Evolutionary conservation across 768 basidiomycete genomes (phyloP), one percentile per base, ranked within the genome.

Genomic region (Naganishia vaughanmartiniae): DNA sequence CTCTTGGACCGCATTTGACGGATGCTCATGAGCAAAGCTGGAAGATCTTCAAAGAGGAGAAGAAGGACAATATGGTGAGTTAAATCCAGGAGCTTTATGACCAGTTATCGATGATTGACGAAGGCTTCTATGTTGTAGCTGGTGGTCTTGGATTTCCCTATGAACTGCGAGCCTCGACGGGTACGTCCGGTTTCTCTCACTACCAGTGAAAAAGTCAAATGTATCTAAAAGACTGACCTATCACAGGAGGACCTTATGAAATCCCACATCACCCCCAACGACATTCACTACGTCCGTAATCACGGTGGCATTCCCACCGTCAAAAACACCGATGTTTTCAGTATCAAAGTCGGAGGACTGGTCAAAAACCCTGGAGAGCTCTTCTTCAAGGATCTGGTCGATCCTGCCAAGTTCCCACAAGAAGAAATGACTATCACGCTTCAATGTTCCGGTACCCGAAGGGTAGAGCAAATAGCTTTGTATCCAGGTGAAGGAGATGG

Each of bases 401-500:
- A 86, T 65, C 82, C 83, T 0, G 85, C 85, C 68, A 46, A 42
- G 46, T 58, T 71, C 53, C 54, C 54, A 4, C 85, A 86, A 78
- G 70, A 72, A 3, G 84, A 85, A 73, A 81, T 86, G 10, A 85
- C 86, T 0, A 83, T 86, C 36, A 86, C 85, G n/a, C 75, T 86
- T 21, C 86, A 86, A 74, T 86, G 86, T 76, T 85, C 84, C 54
- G 85, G 86, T 10, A 86, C 85, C 0, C 79, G 86, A 12, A 84
- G 86, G 30, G 82, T 85, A 12, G 84, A 86, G 65, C 86, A 86
- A 74, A 86, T 86, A 65, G 72, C 77, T 45, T 81, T 85, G 72
- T 86, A 86, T 72, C 85, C 85, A 4, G 86, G 85, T 15, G 86
- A 86, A 39, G 85, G 85, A 30, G 85, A 86, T 66, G 86, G 86